These are phyloP conservation scores for Amaranthus tricolor DNA, from an alignment of 179 eudicot species.

Conservation along the genomic window DNA sequence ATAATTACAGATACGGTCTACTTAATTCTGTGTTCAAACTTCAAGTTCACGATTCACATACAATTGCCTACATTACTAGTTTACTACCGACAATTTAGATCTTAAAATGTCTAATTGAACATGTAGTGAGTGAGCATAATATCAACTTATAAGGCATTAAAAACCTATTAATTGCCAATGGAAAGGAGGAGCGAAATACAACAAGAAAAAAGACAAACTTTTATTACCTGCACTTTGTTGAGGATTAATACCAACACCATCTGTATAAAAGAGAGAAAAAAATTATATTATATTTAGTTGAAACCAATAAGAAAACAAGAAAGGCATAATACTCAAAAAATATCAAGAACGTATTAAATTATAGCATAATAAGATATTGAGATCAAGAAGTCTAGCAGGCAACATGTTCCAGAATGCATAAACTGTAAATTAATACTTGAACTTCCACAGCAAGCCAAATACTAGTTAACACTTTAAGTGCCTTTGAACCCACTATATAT, in stretches of 20 bases:
- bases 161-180: neutral
- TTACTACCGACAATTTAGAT: too few species aligned
- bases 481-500: neutral
- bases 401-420: neutral
- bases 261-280: conserved; percentile 36
- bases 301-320: neutral
- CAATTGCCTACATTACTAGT: too few species aligned
- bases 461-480: neutral
- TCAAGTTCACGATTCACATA: too few species aligned
- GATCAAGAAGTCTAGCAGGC: neutral
- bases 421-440: neutral
- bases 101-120: neutral
- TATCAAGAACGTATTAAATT: neutral
- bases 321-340: neutral
- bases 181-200: neutral
- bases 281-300: neutral
- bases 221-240: conserved; percentile 91
- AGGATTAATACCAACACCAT: conserved; percentile 97
- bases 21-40: too few species aligned
- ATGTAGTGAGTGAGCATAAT: neutral
- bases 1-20: neutral
- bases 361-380: neutral
- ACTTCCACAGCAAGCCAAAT: neutral
- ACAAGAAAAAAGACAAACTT: neutral
- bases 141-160: neutral